phyloP scores from a whole-genome alignment of 2,329 filamentous ascomycete genomes.

The Aaosphaeria pasadenensis region DNA sequence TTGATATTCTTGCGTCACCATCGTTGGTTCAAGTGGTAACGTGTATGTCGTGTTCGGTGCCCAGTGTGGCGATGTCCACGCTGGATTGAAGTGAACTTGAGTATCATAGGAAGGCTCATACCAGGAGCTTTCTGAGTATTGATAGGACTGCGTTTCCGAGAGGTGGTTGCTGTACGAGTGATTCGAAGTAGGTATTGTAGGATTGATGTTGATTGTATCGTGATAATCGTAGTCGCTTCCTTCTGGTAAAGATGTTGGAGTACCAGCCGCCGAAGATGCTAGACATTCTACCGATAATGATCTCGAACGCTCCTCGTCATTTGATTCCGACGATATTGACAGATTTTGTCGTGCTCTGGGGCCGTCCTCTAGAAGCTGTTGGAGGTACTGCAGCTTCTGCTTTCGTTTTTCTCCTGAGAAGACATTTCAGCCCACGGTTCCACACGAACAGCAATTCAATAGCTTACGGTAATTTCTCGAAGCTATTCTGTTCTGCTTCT shows the following conservation, averaged over 20 bases:
- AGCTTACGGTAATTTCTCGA: slow-evolving; percentile 36
- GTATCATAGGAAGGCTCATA: too few species aligned
- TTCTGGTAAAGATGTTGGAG: neutral
- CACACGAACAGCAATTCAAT: neutral
- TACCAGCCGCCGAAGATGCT: too few species aligned
- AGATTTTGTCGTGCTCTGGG: neutral
- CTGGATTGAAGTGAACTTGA: too few species aligned
- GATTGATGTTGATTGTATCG: neutral
- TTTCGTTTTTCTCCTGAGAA: slow-evolving; percentile 34
- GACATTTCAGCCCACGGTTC: neutral
- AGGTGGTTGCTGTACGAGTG: too few species aligned
- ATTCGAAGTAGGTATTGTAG: too few species aligned
- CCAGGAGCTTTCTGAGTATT: too few species aligned
- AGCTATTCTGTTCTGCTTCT: slow-evolving; percentile 37
- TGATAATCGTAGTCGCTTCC: neutral
- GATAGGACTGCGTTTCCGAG: too few species aligned
- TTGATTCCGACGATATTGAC: neutral
- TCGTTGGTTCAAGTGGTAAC: neutral
- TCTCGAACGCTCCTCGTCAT: neutral
- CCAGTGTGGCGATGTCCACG: too few species aligned
- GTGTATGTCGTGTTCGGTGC: neutral
- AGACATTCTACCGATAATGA: neutral
- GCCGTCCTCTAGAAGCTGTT: slow-evolving; percentile 26
- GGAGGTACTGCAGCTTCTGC: slow-evolving; percentile 34
- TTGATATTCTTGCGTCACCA: neutral